Percentiles rank a stretch among this genome's conserved stretches.
These are phyloP conservation scores for Psilocybe tampanensis DNA, from an alignment of 768 basidiomycete genomes.

Conservation along the genomic window DNA sequence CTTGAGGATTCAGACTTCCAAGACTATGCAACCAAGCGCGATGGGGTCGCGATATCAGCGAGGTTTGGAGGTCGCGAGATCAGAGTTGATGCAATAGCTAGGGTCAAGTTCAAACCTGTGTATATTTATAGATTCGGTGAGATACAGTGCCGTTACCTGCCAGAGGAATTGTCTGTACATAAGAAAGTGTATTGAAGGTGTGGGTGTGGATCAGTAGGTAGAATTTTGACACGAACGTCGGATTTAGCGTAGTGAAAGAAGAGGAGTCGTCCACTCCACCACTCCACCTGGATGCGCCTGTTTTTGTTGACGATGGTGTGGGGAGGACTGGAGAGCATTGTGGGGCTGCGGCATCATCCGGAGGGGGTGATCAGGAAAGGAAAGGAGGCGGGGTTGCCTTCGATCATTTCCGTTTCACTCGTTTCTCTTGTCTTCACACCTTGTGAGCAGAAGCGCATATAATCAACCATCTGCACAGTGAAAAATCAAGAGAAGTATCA, in stretches of 20 bases:
- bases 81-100: too few relatives aligned
- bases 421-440: neutral
- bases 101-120: neutral
- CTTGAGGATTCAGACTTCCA: neutral
- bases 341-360: neutral
- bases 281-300: neutral
- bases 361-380: neutral
- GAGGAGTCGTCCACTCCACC: neutral
- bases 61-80: too few relatives aligned
- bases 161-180: neutral
- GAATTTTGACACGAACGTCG: neutral
- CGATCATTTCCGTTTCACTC: neutral
- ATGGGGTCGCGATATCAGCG: too few relatives aligned
- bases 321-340: neutral
- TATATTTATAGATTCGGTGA: neutral
- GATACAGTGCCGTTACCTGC: neutral
- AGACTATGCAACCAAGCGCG: neutral
- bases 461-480: neutral
- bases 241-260: neutral
- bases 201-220: neutral
- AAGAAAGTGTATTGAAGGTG: neutral
- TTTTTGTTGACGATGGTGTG: too few relatives aligned
- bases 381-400: neutral
- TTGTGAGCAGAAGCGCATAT: neutral
- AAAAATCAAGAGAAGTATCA: neutral